phyloP scores from a whole-genome alignment of 1,284 basidiomycete genomes.

The Thelephora terrestris region DNA sequence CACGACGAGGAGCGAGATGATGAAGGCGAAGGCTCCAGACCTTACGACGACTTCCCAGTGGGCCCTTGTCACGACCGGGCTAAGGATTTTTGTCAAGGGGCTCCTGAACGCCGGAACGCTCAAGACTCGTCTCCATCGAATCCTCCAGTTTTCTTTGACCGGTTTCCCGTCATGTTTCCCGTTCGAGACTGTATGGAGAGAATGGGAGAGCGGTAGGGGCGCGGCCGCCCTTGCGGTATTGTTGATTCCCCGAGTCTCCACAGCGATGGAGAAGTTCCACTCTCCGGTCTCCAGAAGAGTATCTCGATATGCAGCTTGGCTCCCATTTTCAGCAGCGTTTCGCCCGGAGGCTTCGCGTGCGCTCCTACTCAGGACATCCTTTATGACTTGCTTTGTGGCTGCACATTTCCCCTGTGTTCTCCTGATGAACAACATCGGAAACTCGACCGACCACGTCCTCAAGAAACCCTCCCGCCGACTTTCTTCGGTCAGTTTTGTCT shows the following conservation, averaged over 20 bases:
- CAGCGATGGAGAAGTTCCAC: background rate
- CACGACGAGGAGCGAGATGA: conserved; percentile 20
- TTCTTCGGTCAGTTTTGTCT: background rate
- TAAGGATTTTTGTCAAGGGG: conserved; percentile 58
- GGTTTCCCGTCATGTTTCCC: too few relatives aligned
- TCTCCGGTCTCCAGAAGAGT: background rate
- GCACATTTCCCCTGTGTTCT: conserved; percentile 6
- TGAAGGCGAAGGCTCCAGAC: conserved; percentile 25
- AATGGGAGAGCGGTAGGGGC: too few relatives aligned
- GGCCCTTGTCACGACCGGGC: conserved; percentile 57
- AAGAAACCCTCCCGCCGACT: background rate
- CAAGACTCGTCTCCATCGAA: conserved; percentile 37
- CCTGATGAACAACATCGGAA: conserved; percentile 17
- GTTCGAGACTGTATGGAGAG: too few relatives aligned
- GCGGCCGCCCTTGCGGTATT: too few relatives aligned
- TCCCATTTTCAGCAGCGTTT: too few relatives aligned
- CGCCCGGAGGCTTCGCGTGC: background rate
- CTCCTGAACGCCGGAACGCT: conserved; percentile 59
- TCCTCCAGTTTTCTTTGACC: conserved; percentile 13
- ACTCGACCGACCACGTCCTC: background rate
- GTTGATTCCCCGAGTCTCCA: too few relatives aligned
- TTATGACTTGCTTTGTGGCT: background rate
- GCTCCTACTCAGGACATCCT: background rate
- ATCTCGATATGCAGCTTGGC: background rate
- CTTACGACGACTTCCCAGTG: conserved; percentile 65